Evolutionary conservation across 164 flowering plant genomes (phyloP).

Genomic region (Vitis vinifera): ASM3070453v1 NC_081814.1:7544001-7544500

Average conservation of each 20-base stretch:
- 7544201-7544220: background rate
- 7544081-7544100: conserved; percentile 92
- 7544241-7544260: background rate
- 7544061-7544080: conserved; percentile 95
- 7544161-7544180: conserved; percentile 85
- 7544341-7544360: conserved; percentile 78
- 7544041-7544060: conserved; percentile 96
- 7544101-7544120: conserved; percentile 81
- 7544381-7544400: conserved; percentile 90
- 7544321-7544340: conserved; percentile 73
- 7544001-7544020: conserved; percentile 58
- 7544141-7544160: conserved; percentile 72
- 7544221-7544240: too few relatives aligned
- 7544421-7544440: conserved; percentile 36
- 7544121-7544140: conserved; percentile 68
- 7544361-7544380: conserved; percentile 59
- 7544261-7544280: background rate
- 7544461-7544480: background rate
- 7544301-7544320: conserved; percentile 75
- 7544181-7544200: conserved; percentile 88
- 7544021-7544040: conserved; percentile 95
- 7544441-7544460: background rate
- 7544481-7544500: too few relatives aligned
- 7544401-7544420: conserved; percentile 81
- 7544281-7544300: background rate